A percentile compares a stretch with the other conserved stretches of the same genome.
Conservation (phyloP, 2,329 filamentous ascomycete species). For the Xylaria multiplex region DNA sequence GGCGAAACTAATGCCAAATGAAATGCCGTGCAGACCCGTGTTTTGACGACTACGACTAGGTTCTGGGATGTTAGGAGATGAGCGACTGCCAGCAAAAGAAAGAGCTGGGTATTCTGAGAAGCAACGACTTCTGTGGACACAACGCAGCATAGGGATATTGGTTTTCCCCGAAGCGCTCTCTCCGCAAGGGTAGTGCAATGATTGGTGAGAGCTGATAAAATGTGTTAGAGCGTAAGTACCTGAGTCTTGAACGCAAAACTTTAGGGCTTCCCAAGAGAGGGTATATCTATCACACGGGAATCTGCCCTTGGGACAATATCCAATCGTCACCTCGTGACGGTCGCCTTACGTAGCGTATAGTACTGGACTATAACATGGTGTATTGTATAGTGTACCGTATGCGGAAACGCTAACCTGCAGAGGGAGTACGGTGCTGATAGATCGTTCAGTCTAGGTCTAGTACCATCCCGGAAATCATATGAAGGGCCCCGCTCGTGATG, state of each 20-base stretch:
- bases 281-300: background rate
- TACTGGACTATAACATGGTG: too few relatives aligned
- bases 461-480: conserved; percentile 9
- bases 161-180: background rate
- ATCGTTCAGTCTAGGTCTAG: conserved; percentile 9
- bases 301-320: background rate
- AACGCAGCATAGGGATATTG: background rate
- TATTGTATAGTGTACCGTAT: background rate
- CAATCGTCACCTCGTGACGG: background rate
- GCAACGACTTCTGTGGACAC: background rate
- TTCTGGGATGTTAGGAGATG: conserved; percentile 14
- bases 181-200: background rate
- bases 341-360: too few relatives aligned
- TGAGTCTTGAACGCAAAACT: background rate
- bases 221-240: background rate
- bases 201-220: background rate
- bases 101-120: background rate
- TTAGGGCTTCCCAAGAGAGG: background rate
- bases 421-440: conserved; percentile 7
- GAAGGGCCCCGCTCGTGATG: conserved; percentile 27
- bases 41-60: conserved; percentile 18
- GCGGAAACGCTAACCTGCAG: conserved; percentile 2
- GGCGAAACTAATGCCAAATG: conserved; percentile 13
- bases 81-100: conserved; percentile 12
- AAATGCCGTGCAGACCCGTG: conserved; percentile 6